Evolutionary conservation across 164 flowering plant genomes (phyloP).

Genomic region (Berberis vulgaris): DNA sequence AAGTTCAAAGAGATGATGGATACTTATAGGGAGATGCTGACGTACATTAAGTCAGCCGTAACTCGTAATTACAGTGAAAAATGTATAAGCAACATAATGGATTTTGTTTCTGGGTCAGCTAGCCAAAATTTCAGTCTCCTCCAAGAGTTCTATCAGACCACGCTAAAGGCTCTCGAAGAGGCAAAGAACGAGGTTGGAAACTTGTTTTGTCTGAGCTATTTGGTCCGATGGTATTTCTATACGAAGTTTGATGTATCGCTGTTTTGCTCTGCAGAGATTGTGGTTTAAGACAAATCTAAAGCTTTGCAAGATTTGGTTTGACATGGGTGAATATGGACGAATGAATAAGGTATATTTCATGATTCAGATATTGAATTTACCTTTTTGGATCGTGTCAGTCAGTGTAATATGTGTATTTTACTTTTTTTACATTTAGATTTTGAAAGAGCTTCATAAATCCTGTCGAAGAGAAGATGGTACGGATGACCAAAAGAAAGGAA

Average conservation of each 20-base stretch:
- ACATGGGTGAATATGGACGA: constrained; percentile 96
- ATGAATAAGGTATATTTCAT: constrained; percentile 78
- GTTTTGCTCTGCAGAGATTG: constrained; percentile 57
- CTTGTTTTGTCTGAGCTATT: neutral
- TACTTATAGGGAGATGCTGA: constrained; percentile 88
- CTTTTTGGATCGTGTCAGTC: neutral
- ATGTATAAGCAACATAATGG: constrained; percentile 97
- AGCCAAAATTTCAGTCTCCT: constrained; percentile 84
- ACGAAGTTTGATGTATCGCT: neutral
- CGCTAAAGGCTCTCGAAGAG: constrained; percentile 94
- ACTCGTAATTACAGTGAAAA: constrained; percentile 97
- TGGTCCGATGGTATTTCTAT: neutral
- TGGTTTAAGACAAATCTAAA: constrained; percentile 99
- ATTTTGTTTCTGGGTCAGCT: constrained; percentile 95
- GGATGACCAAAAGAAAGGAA: constrained; percentile 99
- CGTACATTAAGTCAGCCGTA: constrained; percentile 96
- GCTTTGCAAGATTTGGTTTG: constrained; percentile 97
- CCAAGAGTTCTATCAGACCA: constrained; percentile 93
- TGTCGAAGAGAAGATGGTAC: constrained; percentile 97
- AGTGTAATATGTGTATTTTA: neutral
- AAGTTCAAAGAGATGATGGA: constrained; percentile 94
- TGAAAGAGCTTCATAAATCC: constrained; percentile 97
- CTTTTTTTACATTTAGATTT: constrained; percentile 37
- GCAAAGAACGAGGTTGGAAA: constrained; percentile 90
- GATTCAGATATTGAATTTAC: constrained; percentile 4